Conservation (phyloP, 1,139 yeast genomes). For the Scheffersomyces quercinus region DNA sequence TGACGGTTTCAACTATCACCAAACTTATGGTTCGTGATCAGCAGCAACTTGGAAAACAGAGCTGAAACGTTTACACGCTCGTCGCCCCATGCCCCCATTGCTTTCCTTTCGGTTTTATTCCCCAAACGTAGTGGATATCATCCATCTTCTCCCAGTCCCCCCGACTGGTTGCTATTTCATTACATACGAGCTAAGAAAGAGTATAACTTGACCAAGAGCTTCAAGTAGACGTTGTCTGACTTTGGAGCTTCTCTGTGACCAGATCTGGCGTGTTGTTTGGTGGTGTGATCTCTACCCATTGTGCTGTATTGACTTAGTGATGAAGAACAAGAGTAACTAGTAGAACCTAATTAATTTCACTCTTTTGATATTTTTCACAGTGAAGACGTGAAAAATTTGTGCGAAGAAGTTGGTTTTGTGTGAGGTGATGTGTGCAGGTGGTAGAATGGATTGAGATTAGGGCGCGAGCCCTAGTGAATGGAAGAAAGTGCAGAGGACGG, state of each 20-base stretch:
- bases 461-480: too few species aligned
- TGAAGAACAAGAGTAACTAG: slow-evolving; percentile 7
- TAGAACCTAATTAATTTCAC: slow-evolving; percentile 1
- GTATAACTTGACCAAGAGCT: slow-evolving; percentile 95
- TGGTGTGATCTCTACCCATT: slow-evolving; percentile 99
- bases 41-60: too few species aligned
- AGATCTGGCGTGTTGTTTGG: slow-evolving; percentile 93
- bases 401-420: too few species aligned
- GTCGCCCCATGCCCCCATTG: too few species aligned
- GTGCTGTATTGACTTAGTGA: slow-evolving; percentile 15
- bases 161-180: slow-evolving; percentile 1
- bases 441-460: too few species aligned
- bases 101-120: too few species aligned
- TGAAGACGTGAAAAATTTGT: too few species aligned
- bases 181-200: slow-evolving; percentile 99
- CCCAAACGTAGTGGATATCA: slow-evolving; percentile 2
- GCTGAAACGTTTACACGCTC: too few species aligned
- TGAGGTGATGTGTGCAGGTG: too few species aligned
- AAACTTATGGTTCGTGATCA: slow-evolving; percentile 1
- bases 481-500: too few species aligned
- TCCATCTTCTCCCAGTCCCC: slow-evolving; percentile 2
- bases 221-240: slow-evolving; percentile 98
- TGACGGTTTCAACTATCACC: slow-evolving; percentile 5
- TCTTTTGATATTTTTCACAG: too few species aligned
- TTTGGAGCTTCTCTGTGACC: slow-evolving; percentile 99